These are phyloP conservation scores for Saitozyma sp. DNA, from an alignment of 768 basidiomycete species.

Conservation along the genomic window DNA sequence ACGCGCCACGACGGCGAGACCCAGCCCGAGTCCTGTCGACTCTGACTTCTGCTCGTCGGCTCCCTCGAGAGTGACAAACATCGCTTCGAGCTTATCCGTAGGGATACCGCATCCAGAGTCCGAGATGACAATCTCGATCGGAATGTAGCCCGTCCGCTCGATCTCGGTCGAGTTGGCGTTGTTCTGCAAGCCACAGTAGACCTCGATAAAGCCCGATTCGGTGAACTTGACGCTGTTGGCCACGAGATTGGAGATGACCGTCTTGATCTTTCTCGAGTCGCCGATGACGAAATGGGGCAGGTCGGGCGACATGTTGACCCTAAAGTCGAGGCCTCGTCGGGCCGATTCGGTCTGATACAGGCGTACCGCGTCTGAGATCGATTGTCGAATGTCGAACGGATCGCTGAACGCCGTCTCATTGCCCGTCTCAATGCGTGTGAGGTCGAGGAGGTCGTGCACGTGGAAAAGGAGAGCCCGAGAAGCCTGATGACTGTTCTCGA, in stretches of 20 bases:
- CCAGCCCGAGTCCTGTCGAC: slow-evolving; percentile 59
- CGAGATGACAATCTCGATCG: slow-evolving; percentile 68
- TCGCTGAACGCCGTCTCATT: slow-evolving; percentile 74
- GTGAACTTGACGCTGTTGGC: slow-evolving; percentile 83
- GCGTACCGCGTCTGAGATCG: slow-evolving; percentile 64
- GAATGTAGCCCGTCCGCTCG: slow-evolving; percentile 33
- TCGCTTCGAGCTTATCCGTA: slow-evolving; percentile 65
- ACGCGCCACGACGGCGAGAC: slow-evolving; percentile 75
- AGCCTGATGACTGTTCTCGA: slow-evolving; percentile 70
- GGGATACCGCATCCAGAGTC: slow-evolving; percentile 76
- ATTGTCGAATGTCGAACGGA: slow-evolving; percentile 66
- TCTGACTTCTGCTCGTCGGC: slow-evolving; percentile 57
- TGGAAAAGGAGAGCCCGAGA: slow-evolving; percentile 76
- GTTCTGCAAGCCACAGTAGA: slow-evolving; percentile 60
- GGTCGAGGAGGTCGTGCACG: slow-evolving; percentile 78
- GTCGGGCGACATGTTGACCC: slow-evolving; percentile 60
- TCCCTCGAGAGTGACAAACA: slow-evolving; percentile 78
- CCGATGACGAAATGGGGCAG: slow-evolving; percentile 65
- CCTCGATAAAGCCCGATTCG: slow-evolving; percentile 61
- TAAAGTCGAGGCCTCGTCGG: slow-evolving; percentile 64
- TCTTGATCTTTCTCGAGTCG: slow-evolving; percentile 70
- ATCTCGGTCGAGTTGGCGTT: slow-evolving; percentile 7
- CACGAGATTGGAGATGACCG: slow-evolving; percentile 73
- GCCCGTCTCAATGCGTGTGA: slow-evolving; percentile 74
- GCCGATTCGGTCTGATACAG: slow-evolving; percentile 68